These are phyloP conservation scores for Stachybotrys chlorohalonatus DNA, from an alignment of 2,329 filamentous ascomycete genomes.

Conservation along the genomic window DNA sequence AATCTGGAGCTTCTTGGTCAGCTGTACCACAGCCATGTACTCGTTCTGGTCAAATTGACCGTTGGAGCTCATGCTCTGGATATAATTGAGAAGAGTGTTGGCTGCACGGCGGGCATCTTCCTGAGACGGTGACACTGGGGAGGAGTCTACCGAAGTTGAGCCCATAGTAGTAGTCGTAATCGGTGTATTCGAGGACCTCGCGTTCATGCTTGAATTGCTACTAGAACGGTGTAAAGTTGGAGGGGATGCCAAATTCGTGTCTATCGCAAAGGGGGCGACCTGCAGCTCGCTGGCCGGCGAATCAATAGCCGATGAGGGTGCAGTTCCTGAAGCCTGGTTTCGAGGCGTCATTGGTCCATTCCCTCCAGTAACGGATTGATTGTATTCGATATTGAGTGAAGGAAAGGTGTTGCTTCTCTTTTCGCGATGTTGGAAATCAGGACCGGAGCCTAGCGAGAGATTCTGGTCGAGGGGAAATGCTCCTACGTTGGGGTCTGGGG, in stretches of 20 bases:
- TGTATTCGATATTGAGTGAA: conserved; percentile 54
- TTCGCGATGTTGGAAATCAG: conserved; percentile 59
- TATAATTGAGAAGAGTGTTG: conserved; percentile 72
- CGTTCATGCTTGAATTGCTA: conserved; percentile 25
- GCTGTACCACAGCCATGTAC: conserved; percentile 65
- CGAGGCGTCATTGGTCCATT: conserved; percentile 41
- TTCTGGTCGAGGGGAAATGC: conserved; percentile 45
- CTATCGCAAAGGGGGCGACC: conserved; percentile 31
- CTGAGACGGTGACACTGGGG: conserved; percentile 62
- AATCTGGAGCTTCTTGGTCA: conserved; percentile 79
- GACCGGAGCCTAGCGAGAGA: conserved; percentile 23
- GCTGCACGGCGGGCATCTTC: conserved; percentile 80
- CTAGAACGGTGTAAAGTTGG: conserved; percentile 22
- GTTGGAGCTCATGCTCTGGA: conserved; percentile 57
- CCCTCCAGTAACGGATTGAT: conserved; percentile 22
- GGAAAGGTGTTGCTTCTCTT: conserved; percentile 78
- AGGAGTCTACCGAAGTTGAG: conserved; percentile 35
- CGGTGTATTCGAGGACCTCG: conserved; percentile 11
- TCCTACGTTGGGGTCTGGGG: conserved; percentile 61
- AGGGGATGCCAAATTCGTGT: conserved; percentile 32
- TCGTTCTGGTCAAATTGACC: conserved; percentile 70
- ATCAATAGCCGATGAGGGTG: conserved; percentile 42
- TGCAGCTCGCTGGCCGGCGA: conserved; percentile 39
- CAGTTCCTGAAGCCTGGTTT: conserved; percentile 35
- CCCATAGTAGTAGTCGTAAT: conserved; percentile 8